Evolutionary conservation across 2,329 filamentous ascomycete genomes (phyloP), one percentile per base, ranked within the genome.

Genomic region (Chaetomium olivaceum): DNA sequence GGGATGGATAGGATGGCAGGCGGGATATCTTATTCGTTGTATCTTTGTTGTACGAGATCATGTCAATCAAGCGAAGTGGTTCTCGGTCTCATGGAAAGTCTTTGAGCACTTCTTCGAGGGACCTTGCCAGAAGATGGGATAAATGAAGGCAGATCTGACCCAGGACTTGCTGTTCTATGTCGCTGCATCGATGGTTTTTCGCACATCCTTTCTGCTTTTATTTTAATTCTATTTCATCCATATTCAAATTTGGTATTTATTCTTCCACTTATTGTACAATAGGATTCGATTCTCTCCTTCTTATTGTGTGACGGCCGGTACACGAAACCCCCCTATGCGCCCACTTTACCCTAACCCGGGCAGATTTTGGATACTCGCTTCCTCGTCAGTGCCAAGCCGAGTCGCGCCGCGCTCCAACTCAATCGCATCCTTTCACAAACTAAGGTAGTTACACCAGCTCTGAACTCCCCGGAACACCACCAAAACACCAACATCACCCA

Each of bases 341-440:
- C 31, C 12, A 36, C 3, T 12, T 23, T 25, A 61, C 58, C 59
- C 59, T 12, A 61, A 55, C 59, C 59, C 59, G 21, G 19, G 23
- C 19, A 36, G 6, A 31, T 31, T 23, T 4, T 1, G 19, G 19
- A 36, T 27, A 21, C 39, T 58, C n/a, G 46, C 58, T 1, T 7
- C 50, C 11, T 3, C 29, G 36, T 4, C 14, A n/a, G 39, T 12
- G 50, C 59, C 59, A 61, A 54, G 36, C 59, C 33, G 29, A 46
- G 7, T 46, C 61, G 52, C 58, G 58, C 27, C 58, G 58, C 43
- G 57, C 57, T 19, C 29, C 46, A 48, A 21, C 46, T 19, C 23
- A 25, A 23, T 57, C n/a, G 31, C 29, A 14, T 33, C 8, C 19
- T 25, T 50, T 51, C 29, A 43, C 27, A 36, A 48, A 14, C 3